A percentile compares a stretch with the other conserved stretches of the same genome.
Conservation (phyloP, 2,329 filamentous ascomycete genomes). For the Monosporascus sp. region DNA sequence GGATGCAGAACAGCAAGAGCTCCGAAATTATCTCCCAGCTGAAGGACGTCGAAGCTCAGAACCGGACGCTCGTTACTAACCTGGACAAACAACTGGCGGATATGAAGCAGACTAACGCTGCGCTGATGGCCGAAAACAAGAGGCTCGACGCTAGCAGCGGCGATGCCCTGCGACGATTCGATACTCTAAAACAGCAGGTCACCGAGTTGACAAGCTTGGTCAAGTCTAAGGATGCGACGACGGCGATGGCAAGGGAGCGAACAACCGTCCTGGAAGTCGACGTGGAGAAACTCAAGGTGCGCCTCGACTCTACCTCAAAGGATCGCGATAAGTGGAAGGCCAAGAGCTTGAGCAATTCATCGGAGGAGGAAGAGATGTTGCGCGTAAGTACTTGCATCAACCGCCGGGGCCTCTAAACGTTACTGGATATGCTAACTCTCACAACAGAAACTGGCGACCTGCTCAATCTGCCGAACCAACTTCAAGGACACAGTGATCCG, state of each 20-base stretch:
- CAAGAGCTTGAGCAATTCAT: constrained; percentile 75
- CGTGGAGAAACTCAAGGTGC: constrained; percentile 71
- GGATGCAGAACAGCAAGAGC: constrained; percentile 80
- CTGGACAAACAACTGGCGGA: constrained; percentile 89
- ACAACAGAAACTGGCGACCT: constrained; percentile 67
- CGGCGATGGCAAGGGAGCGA: constrained; percentile 47
- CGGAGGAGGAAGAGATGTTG: constrained; percentile 77
- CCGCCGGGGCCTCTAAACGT: too few relatives aligned
- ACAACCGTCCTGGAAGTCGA: constrained; percentile 65
- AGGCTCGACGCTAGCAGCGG: constrained; percentile 65
- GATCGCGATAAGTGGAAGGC: constrained; percentile 81
- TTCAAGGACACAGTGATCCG: constrained; percentile 94
- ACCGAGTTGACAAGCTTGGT: constrained; percentile 69
- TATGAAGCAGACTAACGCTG: constrained; percentile 70
- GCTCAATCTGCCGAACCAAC: constrained; percentile 85
- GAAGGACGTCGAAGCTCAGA: constrained; percentile 82
- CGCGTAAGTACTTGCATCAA: constrained; percentile 56
- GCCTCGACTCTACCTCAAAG: constrained; percentile 73
- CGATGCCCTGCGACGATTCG: constrained; percentile 65
- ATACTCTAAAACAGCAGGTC: constrained; percentile 71
- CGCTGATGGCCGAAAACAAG: constrained; percentile 66
- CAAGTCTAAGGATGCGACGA: constrained; percentile 66
- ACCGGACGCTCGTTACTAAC: constrained; percentile 70
- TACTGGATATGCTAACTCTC: constrained; percentile 26
- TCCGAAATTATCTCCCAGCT: constrained; percentile 90